phyloP scores from a whole-genome alignment of 495 filamentous ascomycete species.

The Penicillium macrosclerotiorum region DNA sequence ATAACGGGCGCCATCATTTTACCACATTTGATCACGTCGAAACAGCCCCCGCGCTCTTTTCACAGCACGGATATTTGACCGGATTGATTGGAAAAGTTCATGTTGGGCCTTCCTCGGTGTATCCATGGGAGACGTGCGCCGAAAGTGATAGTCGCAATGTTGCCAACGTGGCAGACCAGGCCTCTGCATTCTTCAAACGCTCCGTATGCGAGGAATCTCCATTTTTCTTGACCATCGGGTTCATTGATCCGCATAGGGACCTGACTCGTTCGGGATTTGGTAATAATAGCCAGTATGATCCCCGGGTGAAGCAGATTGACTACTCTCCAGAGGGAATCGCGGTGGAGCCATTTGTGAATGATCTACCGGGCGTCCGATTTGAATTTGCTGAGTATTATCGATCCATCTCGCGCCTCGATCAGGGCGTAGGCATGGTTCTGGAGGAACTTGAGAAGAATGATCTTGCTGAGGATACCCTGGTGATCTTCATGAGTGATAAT shows the following conservation, averaged over 20 bases:
- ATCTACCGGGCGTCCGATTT: conserved; percentile 33
- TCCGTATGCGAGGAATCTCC: conserved; percentile 24
- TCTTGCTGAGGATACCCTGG: no score
- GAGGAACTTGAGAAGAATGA: no score
- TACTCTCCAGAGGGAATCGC: conserved; percentile 29
- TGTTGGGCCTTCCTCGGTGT: conserved; percentile 38
- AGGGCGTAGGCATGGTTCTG: conserved; percentile 41
- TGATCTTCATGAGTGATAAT: conserved; percentile 48
- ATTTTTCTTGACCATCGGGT: conserved; percentile 45
- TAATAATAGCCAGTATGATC: conserved; percentile 26
- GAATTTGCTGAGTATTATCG: conserved; percentile 46
- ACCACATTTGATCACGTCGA: conserved; percentile 41
- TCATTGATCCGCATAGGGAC: conserved; percentile 45
- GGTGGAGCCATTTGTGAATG: conserved; percentile 34
- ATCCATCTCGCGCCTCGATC: conserved; percentile 38
- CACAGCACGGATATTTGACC: conserved; percentile 37
- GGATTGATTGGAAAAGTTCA: conserved; percentile 48
- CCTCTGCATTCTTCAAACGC: conserved; percentile 32
- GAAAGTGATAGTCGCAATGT: conserved; percentile 37
- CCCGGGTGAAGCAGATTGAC: conserved; percentile 10
- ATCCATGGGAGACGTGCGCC: conserved; percentile 40
- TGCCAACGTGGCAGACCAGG: conserved; percentile 31
- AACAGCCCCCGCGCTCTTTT: conserved; percentile 37
- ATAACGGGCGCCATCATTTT: conserved; percentile 34
- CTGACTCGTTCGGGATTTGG: conserved; percentile 42